Base-by-base conservation (phyloP, 2,329 filamentous ascomycete genomes). In the Daldinia sp. region DNA sequence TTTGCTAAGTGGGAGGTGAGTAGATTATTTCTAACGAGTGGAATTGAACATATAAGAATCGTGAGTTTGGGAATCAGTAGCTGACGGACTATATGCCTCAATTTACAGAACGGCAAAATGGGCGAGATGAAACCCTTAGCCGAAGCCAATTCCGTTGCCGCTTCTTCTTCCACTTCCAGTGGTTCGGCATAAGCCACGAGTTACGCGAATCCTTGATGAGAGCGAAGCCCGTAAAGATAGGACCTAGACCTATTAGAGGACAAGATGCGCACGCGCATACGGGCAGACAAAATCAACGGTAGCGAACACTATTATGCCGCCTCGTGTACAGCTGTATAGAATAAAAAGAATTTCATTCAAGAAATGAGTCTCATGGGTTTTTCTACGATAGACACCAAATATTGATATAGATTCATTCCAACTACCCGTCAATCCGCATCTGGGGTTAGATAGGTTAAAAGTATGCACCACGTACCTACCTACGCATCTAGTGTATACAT, bases 1-100 rank as follows among this genome's bases (percentile, higher is more conserved):
- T 96, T 97, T 76, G 85, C 93, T 72, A 96, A 94, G 87, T 99
- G 95, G 95, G 85, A 92, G 88, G 95, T 99, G 82, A 87, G 92
- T 87, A 74, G 55, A 63, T 49, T 35, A 17, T 37, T 7, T 54
- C 43, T 23, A 3, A 23, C 6, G 11, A 27, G 17, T 23, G 5
- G 30, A 19, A 21, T 50, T 23, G n/a, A 11, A 30, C 11, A 51
- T 8, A 37, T 7, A 21, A n/a, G 27, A 49, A 59, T 13, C 3
- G 50, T 17, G 45, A 41, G 30, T 55, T 47, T 39, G 52, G 55
- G 68, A 67, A 51, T 25, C 25, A 51, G 61, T 66, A 69, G 68
- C 78, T 80, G 72, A 79, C 71, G 51, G 68, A 50, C 50, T 76
- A 69, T 68, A 75, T 71, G 49, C 70, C 76, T 75, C 73, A 76